Evolutionary conservation across 345 rosid species (phyloP).

Genomic region (Cardiospermum halicacabum): DNA sequence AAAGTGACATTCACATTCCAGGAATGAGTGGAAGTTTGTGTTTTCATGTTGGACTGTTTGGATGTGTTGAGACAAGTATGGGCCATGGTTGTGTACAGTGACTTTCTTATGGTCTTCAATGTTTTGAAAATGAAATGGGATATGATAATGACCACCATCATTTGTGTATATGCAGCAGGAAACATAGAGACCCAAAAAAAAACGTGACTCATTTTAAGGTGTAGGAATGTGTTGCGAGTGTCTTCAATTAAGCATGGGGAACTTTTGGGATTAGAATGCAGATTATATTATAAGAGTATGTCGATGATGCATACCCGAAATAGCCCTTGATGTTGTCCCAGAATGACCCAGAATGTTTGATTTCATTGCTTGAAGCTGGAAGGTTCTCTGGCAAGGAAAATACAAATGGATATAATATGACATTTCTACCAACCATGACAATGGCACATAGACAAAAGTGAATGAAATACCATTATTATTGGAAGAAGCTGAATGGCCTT

Average conservation of each 20-base stretch:
- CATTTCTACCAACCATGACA: not conserved
- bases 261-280: not conserved
- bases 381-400: constrained; percentile 19
- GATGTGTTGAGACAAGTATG: not conserved
- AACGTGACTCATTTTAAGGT: too few species aligned
- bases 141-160: too few species aligned
- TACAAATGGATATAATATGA: not conserved
- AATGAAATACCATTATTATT: constrained; percentile 29
- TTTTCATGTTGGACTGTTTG: not conserved
- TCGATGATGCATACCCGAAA: constrained; percentile 36
- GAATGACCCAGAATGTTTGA: constrained; percentile 20
- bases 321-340: constrained; percentile 39
- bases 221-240: not conserved
- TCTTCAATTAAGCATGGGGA: not conserved
- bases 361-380: constrained; percentile 20
- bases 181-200: too few species aligned
- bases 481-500: constrained; percentile 24
- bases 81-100: not conserved
- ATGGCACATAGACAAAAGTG: not conserved
- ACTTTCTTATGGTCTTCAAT: not conserved
- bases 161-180: too few species aligned
- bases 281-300: not conserved
- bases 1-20: not conserved
- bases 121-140: too few species aligned
- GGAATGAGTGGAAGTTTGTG: not conserved